A percentile compares a stretch with the other conserved stretches of the same genome.
These are phyloP conservation scores for Rhododendron kiyosumense DNA, from an alignment of 148 eudicot genomes.

Conservation along the genomic window DNA sequence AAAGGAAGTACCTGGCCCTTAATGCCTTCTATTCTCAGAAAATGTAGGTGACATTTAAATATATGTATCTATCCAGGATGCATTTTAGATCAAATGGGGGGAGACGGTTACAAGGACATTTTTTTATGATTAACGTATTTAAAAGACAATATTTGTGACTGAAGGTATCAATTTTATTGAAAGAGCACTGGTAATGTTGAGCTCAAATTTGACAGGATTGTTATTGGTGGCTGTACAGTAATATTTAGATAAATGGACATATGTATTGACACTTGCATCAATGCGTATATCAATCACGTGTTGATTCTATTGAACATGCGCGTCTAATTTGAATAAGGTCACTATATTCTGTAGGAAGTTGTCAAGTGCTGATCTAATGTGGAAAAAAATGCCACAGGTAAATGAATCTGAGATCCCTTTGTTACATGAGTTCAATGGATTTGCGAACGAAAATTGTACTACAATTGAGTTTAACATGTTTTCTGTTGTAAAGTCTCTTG, in stretches of 20 bases:
- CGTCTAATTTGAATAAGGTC: not conserved
- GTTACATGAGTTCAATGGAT: conserved; percentile 79
- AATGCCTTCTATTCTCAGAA: not conserved
- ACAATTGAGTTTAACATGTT: conserved; percentile 61
- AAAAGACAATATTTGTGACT: not conserved
- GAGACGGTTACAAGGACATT: not conserved
- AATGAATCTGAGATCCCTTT: conserved; percentile 94
- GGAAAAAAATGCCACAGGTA: conserved; percentile 36
- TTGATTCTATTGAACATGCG: not conserved
- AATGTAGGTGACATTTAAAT: not conserved
- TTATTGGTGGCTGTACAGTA: not conserved
- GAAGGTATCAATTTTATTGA: not conserved
- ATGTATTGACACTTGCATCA: not conserved
- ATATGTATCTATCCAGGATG: not conserved
- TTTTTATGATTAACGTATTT: not conserved
- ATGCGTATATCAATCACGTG: not conserved
- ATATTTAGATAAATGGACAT: not conserved
- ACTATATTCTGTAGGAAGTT: conserved; percentile 1
- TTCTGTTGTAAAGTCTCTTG: not conserved
- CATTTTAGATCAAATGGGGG: not conserved
- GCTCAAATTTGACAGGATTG: not conserved
- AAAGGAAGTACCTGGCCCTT: not conserved
- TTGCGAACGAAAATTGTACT: conserved; percentile 40
- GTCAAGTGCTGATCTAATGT: not conserved
- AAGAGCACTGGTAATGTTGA: not conserved